phyloP scores from a whole-genome alignment of 2,329 filamentous ascomycete species.

The Xylaria polymorpha region DNA sequence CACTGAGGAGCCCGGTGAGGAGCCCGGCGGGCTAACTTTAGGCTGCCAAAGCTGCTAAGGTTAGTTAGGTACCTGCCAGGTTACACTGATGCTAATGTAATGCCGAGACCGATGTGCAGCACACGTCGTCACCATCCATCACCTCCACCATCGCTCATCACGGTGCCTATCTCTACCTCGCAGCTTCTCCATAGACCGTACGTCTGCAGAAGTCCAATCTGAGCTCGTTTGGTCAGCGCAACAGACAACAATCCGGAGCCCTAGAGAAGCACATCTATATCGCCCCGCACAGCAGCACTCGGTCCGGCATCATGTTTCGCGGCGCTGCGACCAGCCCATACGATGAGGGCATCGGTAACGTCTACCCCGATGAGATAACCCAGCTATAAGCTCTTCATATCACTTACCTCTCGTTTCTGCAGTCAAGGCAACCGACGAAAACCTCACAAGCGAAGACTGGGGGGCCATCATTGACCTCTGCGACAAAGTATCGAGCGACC shows the following conservation, averaged over 20 bases:
- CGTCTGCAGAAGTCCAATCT: constrained; percentile 8
- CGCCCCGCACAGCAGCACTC: constrained; percentile 1
- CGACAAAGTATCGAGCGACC: constrained; percentile 67
- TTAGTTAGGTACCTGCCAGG: constrained; percentile 7
- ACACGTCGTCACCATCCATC: constrained; percentile 34
- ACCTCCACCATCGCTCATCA: constrained; percentile 23
- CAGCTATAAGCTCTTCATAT: constrained; percentile 32
- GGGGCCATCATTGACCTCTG: constrained; percentile 72
- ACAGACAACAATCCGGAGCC: background rate
- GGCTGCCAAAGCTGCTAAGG: constrained; percentile 11
- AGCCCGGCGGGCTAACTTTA: background rate
- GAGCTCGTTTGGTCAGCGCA: constrained; percentile 11
- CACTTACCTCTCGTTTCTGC: constrained; percentile 28
- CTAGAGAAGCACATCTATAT: background rate
- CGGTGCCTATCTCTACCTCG: background rate
- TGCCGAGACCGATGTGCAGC: constrained; percentile 21
- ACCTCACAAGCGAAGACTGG: constrained; percentile 86
- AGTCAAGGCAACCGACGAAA: constrained; percentile 93
- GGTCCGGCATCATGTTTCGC: constrained; percentile 61
- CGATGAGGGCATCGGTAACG: constrained; percentile 68
- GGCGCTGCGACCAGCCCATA: constrained; percentile 68
- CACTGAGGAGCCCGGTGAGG: background rate
- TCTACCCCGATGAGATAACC: constrained; percentile 19
- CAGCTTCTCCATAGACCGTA: constrained; percentile 9
- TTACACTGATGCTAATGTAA: constrained; percentile 13